A percentile compares a stretch with the other conserved stretches of the same genome.
Evolutionary conservation across 495 filamentous ascomycete genomes (phyloP).

Genomic region (Penicillium simplicissimum): DNA sequence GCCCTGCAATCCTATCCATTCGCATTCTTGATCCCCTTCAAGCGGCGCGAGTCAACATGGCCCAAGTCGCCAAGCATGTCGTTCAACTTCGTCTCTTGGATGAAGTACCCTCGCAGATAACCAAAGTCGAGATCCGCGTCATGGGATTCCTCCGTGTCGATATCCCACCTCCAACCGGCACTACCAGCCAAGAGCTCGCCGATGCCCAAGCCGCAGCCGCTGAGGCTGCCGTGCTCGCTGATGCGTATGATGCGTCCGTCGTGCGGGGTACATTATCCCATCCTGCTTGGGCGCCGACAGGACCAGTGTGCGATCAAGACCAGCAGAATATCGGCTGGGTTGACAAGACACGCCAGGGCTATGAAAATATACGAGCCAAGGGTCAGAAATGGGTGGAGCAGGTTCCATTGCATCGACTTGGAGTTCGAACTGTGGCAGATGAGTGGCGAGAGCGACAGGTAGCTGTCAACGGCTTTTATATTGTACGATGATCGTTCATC

Average conservation of each 20-base stretch:
- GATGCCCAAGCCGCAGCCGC: conserved; percentile 31
- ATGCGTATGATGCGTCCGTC: conserved; percentile 51
- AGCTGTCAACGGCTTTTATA: conserved; percentile 42
- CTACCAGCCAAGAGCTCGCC: conserved; percentile 30
- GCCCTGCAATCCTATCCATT: conserved; percentile 54
- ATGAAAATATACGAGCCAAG: conserved; percentile 37
- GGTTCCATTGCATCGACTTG: conserved; percentile 55
- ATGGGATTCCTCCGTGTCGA: conserved; percentile 51
- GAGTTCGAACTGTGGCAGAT: conserved; percentile 54
- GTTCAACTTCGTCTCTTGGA: conserved; percentile 53
- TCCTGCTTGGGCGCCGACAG: conserved; percentile 53
- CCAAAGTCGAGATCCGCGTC: conserved; percentile 50
- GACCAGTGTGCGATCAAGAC: conserved; percentile 11
- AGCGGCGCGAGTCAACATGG: conserved; percentile 39
- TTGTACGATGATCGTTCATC: conserved; percentile 28
- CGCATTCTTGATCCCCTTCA: conserved; percentile 39
- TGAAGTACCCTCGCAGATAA: conserved; percentile 31
- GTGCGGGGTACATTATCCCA: conserved; percentile 54
- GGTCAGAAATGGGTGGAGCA: conserved; percentile 53
- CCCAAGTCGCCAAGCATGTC: conserved; percentile 39
- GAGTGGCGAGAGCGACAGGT: conserved; percentile 47
- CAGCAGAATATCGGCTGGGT: conserved; percentile 31
- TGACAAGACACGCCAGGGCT: conserved; percentile 38
- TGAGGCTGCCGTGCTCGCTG: conserved; percentile 42
- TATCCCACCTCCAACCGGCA: conserved; percentile 27